Percentiles rank a stretch among this genome's conserved stretches.
These are phyloP conservation scores for Stemphylium vesicarium DNA, from an alignment of 2,329 filamentous ascomycete species.

Conservation along the genomic window DNA sequence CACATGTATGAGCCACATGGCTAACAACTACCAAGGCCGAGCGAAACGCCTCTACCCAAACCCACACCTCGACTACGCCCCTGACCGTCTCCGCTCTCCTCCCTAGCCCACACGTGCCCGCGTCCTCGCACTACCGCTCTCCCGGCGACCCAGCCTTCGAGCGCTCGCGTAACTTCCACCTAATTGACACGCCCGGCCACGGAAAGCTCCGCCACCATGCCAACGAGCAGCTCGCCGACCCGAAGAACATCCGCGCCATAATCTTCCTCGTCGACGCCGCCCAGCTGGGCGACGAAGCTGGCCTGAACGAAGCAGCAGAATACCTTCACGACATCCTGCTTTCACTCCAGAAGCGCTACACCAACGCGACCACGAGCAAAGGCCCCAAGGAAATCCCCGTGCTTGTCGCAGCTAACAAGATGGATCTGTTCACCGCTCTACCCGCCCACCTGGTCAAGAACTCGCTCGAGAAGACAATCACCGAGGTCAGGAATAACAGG, in stretches of 20 bases:
- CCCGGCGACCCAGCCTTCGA: constrained; percentile 65
- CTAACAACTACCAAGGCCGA: constrained; percentile 51
- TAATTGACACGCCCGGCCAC: constrained; percentile 93
- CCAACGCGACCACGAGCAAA: constrained; percentile 62
- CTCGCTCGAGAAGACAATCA: constrained; percentile 80
- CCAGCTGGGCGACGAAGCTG: constrained; percentile 48
- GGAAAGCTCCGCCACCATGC: constrained; percentile 84
- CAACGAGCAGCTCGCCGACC: constrained; percentile 58
- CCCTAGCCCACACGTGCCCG: constrained; percentile 61
- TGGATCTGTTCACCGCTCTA: constrained; percentile 91
- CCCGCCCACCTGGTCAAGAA: constrained; percentile 77
- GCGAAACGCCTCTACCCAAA: constrained; percentile 61
- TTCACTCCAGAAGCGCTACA: constrained; percentile 75
- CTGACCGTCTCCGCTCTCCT: constrained; percentile 66
- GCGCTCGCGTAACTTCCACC: constrained; percentile 69
- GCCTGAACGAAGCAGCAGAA: constrained; percentile 74
- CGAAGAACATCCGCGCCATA: constrained; percentile 67
- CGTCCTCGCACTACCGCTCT: constrained; percentile 69
- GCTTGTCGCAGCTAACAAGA: constrained; percentile 90
- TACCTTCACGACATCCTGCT: constrained; percentile 93
- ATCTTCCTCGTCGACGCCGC: constrained; percentile 91
- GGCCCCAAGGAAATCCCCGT: constrained; percentile 70
- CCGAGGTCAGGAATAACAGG: constrained; percentile 75
- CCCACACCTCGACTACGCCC: constrained; percentile 56
- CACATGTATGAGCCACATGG: background rate